phyloP scores from a whole-genome alignment of 768 basidiomycete genomes.

The Collybia mongolica region DNA sequence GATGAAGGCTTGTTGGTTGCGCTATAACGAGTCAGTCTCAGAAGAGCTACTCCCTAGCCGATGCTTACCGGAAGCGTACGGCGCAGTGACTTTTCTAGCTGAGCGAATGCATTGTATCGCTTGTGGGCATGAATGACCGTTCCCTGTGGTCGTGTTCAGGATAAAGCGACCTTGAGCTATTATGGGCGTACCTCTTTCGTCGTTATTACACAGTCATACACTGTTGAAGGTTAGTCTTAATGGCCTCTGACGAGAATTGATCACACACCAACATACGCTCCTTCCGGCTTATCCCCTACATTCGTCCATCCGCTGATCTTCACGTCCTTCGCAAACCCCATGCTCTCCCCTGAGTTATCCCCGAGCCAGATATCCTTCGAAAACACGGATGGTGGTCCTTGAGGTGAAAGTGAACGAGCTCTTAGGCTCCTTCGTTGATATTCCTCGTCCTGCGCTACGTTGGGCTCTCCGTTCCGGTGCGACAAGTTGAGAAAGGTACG shows the following conservation, averaged over 20 bases:
- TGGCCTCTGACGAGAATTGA: background rate
- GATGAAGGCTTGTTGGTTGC: conserved; percentile 42
- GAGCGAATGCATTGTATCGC: conserved; percentile 65
- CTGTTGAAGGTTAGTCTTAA: conserved; percentile 24
- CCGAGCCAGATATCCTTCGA: conserved; percentile 71
- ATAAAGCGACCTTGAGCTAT: background rate
- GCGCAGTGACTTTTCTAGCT: conserved; percentile 47
- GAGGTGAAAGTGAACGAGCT: conserved; percentile 24
- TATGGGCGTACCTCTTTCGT: conserved; percentile 50
- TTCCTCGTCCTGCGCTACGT: conserved; percentile 13
- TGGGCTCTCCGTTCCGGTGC: no score
- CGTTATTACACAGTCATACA: conserved; percentile 69
- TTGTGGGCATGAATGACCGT: conserved; percentile 66
- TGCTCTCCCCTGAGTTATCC: conserved; percentile 54
- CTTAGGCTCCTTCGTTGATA: conserved; percentile 9
- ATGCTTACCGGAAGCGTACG: conserved; percentile 51
- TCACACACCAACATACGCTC: conserved; percentile 61
- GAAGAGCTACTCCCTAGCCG: background rate
- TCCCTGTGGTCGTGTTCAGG: conserved; percentile 33
- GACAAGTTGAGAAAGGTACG: conserved; percentile 4
- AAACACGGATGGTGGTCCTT: conserved; percentile 52
- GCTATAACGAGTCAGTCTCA: conserved; percentile 2
- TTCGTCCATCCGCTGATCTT: conserved; percentile 69
- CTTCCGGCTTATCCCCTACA: conserved; percentile 64
- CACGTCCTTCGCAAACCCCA: conserved; percentile 63